phyloP scores from a whole-genome alignment of 306 rosid genomes.

The Cicer cuneatum region DNA sequence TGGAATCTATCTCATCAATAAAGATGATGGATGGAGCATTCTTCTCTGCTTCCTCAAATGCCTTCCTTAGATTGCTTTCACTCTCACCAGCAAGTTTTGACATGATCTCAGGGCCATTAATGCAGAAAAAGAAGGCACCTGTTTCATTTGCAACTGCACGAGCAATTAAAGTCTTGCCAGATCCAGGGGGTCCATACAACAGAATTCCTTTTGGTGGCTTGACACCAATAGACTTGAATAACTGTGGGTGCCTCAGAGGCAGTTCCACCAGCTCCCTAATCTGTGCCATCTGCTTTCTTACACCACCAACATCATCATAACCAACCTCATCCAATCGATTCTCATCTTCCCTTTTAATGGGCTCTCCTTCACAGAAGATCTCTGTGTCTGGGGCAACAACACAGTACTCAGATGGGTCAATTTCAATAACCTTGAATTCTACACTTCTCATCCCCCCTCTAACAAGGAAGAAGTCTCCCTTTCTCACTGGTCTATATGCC shows the following conservation, averaged over 20 bases:
- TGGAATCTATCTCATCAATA: constrained; percentile 93
- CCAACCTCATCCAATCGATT: constrained; percentile 94
- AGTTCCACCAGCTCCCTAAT: constrained; percentile 89
- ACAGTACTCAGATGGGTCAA: constrained; percentile 91
- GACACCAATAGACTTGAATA: constrained; percentile 92
- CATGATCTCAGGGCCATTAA: constrained; percentile 97
- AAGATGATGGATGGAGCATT: constrained; percentile 98
- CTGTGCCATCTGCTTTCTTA: constrained; percentile 97
- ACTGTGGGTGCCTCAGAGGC: constrained; percentile 95
- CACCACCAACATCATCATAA: constrained; percentile 97
- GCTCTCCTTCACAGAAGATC: constrained; percentile 96
- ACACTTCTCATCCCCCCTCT: constrained; percentile 99
- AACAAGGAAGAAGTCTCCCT: constrained; percentile 92
- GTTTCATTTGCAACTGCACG: constrained; percentile 98
- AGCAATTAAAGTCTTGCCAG: constrained; percentile 93
- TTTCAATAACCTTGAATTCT: constrained; percentile 98
- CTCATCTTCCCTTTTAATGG: constrained; percentile 93
- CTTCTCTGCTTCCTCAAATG: constrained; percentile 99
- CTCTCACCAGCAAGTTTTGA: constrained; percentile 96
- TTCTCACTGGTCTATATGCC: constrained; percentile 93
- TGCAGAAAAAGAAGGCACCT: constrained; percentile 98
- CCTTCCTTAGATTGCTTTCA: constrained; percentile 96
- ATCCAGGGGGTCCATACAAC: constrained; percentile 91
- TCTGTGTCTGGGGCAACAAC: constrained; percentile 98
- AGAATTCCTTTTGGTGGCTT: constrained; percentile 99